A percentile compares a stretch with the other conserved stretches of the same genome.
Conservation (phyloP, 768 basidiomycete genomes). For the Amanita phalloides region DNA sequence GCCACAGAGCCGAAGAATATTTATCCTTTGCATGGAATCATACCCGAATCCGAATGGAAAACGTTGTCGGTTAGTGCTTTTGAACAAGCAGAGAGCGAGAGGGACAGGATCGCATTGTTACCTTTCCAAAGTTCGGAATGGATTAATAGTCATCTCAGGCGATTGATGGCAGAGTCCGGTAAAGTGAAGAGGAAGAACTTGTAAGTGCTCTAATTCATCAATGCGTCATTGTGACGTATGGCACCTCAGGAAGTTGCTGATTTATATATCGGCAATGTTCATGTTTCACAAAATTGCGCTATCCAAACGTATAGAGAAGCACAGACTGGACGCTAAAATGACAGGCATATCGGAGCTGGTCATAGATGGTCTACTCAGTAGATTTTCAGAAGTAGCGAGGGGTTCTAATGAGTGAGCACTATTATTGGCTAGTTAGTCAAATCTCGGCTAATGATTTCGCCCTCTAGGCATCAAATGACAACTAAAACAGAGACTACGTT, state of each 20-base stretch:
- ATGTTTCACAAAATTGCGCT: slow-evolving; percentile 43
- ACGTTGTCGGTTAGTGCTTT: slow-evolving; percentile 49
- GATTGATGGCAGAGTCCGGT: slow-evolving; percentile 30
- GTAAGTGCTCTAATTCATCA: slow-evolving; percentile 28
- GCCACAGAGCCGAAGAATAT: slow-evolving; percentile 65
- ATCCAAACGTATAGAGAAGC: slow-evolving; percentile 32
- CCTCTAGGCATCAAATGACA: slow-evolving; percentile 33
- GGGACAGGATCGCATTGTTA: slow-evolving; percentile 44
- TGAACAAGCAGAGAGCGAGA: slow-evolving; percentile 34
- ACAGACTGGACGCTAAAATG: slow-evolving; percentile 46
- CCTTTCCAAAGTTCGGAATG: slow-evolving; percentile 57
- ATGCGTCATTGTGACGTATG: background rate
- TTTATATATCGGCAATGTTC: slow-evolving; percentile 80
- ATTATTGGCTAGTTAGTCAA: background rate
- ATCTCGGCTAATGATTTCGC: background rate
- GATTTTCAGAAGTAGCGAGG: slow-evolving; percentile 72
- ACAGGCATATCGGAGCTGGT: slow-evolving; percentile 48
- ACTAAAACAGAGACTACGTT: slow-evolving; percentile 61
- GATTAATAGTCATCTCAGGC: slow-evolving; percentile 55
- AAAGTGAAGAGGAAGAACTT: slow-evolving; percentile 49
- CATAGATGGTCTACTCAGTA: slow-evolving; percentile 60
- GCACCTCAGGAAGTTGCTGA: slow-evolving; percentile 52
- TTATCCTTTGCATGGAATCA: slow-evolving; percentile 65
- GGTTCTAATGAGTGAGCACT: slow-evolving; percentile 50
- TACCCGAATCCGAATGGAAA: slow-evolving; percentile 75